A percentile compares a stretch with the other conserved stretches of the same genome.
phyloP scores from a whole-genome alignment of 805 yeast species.

The Candida glaebosa region DNA sequence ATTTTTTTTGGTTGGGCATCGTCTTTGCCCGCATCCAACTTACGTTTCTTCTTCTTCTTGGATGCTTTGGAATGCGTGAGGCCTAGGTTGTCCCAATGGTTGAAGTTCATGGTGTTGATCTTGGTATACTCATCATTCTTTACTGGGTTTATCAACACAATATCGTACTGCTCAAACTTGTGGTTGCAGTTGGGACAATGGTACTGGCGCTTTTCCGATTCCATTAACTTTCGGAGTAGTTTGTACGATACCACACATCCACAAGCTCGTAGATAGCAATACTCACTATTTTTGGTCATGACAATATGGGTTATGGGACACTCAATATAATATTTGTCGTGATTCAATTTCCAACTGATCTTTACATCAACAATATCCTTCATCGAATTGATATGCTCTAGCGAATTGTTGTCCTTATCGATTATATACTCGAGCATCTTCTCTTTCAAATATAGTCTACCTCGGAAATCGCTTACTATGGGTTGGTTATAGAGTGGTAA shows the following conservation, averaged over 20 bases:
- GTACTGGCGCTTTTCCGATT: slow-evolving; percentile 5
- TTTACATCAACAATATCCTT: slow-evolving; percentile 25
- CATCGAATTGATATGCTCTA: slow-evolving; percentile 20
- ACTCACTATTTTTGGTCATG: slow-evolving; percentile 13
- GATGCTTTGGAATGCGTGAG: slow-evolving; percentile 25
- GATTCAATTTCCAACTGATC: slow-evolving; percentile 16
- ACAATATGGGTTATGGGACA: slow-evolving; percentile 31
- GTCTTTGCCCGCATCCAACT: neutral
- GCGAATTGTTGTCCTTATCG: slow-evolving; percentile 22
- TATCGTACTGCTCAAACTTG: slow-evolving; percentile 22
- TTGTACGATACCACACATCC: slow-evolving; percentile 35
- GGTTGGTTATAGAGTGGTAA: slow-evolving; percentile 41
- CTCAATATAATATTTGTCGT: slow-evolving; percentile 11
- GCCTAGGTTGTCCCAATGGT: slow-evolving; percentile 8
- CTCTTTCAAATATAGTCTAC: slow-evolving; percentile 63
- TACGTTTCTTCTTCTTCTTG: slow-evolving; percentile 10
- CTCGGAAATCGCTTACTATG: slow-evolving; percentile 66
- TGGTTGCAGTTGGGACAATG: slow-evolving; percentile 32
- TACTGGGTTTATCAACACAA: slow-evolving; percentile 30
- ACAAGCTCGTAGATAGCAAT: slow-evolving; percentile 33
- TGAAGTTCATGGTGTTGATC: slow-evolving; percentile 13
- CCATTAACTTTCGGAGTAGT: slow-evolving; percentile 16
- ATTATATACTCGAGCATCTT: slow-evolving; percentile 56
- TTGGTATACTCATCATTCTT: slow-evolving; percentile 7
- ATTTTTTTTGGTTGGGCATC: neutral